Evolutionary conservation across 257 asterid species (phyloP).

Genomic region (Gentiana macrophylla): DNA sequence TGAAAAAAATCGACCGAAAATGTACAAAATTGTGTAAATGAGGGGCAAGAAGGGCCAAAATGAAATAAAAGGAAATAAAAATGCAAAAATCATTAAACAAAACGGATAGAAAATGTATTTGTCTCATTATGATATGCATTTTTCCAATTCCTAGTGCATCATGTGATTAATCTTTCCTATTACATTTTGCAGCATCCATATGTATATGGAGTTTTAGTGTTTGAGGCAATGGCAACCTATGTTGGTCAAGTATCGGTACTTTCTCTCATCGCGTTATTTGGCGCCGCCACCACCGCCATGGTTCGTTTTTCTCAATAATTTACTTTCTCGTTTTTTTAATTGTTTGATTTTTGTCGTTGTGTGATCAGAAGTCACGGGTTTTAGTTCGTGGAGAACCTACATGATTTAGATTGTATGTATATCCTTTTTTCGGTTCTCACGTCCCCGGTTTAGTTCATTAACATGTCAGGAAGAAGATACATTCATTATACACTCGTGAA

Average conservation of each 20-base stretch:
- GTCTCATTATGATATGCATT: not conserved
- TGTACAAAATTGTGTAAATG: no score
- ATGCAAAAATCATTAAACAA: no score
- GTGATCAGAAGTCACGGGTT: not conserved
- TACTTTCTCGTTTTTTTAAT: not conserved
- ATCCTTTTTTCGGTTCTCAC: no score
- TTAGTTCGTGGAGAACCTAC: not conserved
- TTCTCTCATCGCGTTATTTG: slow-evolving; percentile 82
- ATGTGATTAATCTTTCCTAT: slow-evolving; percentile 1
- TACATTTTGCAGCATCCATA: slow-evolving; percentile 59
- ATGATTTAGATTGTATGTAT: not conserved
- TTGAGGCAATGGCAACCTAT: slow-evolving; percentile 93
- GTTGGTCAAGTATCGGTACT: slow-evolving; percentile 91
- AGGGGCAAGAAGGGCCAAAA: no score
- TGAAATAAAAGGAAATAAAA: no score
- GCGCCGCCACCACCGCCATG: slow-evolving; percentile 97
- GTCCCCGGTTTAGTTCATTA: no score
- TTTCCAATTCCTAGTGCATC: not conserved
- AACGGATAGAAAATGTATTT: no score
- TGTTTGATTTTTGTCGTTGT: not conserved
- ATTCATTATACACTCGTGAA: no score
- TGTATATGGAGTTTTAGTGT: slow-evolving; percentile 80
- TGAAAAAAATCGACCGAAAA: no score
- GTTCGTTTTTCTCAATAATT: slow-evolving; percentile 19
- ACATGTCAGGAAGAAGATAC: no score